These are phyloP conservation scores for Pyrenophora seminiperda DNA, from an alignment of 2,329 filamentous ascomycete species.

Conservation along the genomic window DNA sequence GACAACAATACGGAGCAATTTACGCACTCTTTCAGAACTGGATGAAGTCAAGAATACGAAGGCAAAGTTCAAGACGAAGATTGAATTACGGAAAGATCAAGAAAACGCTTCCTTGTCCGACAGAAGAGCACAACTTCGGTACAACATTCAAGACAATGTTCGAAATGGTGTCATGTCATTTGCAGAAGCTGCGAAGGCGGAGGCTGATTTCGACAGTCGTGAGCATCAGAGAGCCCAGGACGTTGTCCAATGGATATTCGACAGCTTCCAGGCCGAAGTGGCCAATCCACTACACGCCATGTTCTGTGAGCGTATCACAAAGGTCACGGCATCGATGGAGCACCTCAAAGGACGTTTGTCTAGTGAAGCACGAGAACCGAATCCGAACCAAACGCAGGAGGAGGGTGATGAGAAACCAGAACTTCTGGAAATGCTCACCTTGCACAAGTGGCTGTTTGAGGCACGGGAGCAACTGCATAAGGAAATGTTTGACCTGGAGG, in stretches of 20 bases:
- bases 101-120: conserved; percentile 60
- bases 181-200: conserved; percentile 79
- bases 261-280: conserved; percentile 80
- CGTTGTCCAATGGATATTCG: conserved; percentile 79
- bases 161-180: conserved; percentile 78
- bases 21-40: conserved; percentile 75
- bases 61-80: conserved; percentile 55
- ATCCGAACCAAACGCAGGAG: conserved; percentile 85
- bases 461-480: conserved; percentile 86
- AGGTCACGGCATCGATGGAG: conserved; percentile 77
- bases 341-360: conserved; percentile 74
- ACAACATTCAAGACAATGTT: conserved; percentile 79
- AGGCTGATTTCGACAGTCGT: conserved; percentile 72
- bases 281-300: conserved; percentile 83
- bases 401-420: conserved; percentile 96
- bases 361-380: conserved; percentile 68
- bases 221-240: conserved; percentile 74
- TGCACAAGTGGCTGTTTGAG: conserved; percentile 97
- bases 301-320: conserved; percentile 73
- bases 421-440: conserved; percentile 87
- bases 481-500: conserved; percentile 81
- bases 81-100: conserved; percentile 62
- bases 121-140: conserved; percentile 69
- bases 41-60: conserved; percentile 73
- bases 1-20: conserved; percentile 73